Evolutionary conservation across 2,329 filamentous ascomycete genomes (phyloP).

Genomic region (Monilinia aucupariae): DNA sequence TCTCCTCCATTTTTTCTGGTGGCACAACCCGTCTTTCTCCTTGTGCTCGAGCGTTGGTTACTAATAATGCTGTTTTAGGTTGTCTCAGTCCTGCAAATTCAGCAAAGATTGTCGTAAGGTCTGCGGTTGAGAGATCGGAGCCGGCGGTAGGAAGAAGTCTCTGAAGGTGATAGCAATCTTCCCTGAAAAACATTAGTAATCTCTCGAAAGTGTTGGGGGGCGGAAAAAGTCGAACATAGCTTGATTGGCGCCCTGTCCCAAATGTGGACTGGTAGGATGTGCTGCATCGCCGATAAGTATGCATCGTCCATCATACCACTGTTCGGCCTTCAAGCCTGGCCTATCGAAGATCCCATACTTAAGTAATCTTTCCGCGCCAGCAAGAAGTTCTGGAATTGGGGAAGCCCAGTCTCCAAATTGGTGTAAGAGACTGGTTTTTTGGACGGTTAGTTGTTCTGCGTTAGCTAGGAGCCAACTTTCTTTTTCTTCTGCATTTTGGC

Average conservation of each 20-base stretch:
- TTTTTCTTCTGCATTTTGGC: conserved; percentile 1
- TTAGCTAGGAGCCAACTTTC: conserved; percentile 10
- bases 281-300: conserved; percentile 53
- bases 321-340: conserved; percentile 4
- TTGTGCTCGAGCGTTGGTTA: conserved; percentile 14
- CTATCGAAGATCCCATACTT: conserved; percentile 19
- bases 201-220: not conserved
- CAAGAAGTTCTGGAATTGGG: conserved; percentile 12
- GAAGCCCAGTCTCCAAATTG: conserved; percentile 13
- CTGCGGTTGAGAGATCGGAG: not conserved
- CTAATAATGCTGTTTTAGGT: conserved; percentile 10
- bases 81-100: conserved; percentile 12
- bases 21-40: conserved; percentile 13
- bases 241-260: conserved; percentile 22
- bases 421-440: not conserved
- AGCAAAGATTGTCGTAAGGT: not conserved
- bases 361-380: conserved; percentile 12
- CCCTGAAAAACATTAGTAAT: not conserved
- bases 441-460: not conserved
- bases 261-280: conserved; percentile 35
- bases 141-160: not conserved
- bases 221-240: conserved; percentile 6
- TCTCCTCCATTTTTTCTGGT: conserved; percentile 1
- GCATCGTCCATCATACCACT: conserved; percentile 35
- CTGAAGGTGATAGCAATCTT: conserved; percentile 13